Conservation (phyloP, 768 basidiomycete species). For the Auricularia sp. region DNA sequence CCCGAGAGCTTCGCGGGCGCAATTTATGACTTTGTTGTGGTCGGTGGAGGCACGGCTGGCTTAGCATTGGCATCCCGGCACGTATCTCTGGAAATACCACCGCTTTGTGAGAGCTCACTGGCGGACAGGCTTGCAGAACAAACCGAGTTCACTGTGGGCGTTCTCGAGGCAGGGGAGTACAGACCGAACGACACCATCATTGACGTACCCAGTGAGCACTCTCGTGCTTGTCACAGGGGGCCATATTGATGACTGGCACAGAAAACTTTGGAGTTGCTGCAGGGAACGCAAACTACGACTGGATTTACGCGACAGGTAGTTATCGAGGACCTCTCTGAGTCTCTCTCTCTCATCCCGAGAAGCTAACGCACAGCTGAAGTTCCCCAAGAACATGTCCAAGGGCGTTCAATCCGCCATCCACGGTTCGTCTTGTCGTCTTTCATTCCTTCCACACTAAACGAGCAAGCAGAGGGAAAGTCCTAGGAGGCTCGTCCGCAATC, state of each 20-base stretch:
- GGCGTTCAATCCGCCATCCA: constrained; percentile 16
- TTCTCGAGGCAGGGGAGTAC: not conserved
- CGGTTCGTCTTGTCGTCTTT: constrained; percentile 4
- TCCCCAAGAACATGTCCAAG: constrained; percentile 11
- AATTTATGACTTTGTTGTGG: constrained; percentile 47
- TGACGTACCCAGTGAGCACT: not conserved
- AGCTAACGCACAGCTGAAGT: not conserved
- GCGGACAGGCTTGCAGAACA: constrained; percentile 29
- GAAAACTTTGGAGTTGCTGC: constrained; percentile 7
- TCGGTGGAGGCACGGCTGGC: constrained; percentile 40
- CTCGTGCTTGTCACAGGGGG: not conserved
- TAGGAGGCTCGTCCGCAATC: constrained; percentile 17
- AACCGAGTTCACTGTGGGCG: constrained; percentile 19
- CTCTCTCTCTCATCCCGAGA: no score
- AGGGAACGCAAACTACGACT: constrained; percentile 15
- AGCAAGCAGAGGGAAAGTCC: constrained; percentile 13
- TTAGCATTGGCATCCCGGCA: constrained; percentile 34
- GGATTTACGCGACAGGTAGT: constrained; percentile 14
- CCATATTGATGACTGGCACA: not conserved
- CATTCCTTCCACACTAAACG: not conserved
- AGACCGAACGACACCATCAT: not conserved
- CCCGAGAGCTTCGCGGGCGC: not conserved
- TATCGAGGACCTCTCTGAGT: not conserved
- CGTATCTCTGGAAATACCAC: not conserved
- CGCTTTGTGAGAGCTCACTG: not conserved